phyloP scores from a whole-genome alignment of 306 rosid genomes.

The Senna siamea region DNA sequence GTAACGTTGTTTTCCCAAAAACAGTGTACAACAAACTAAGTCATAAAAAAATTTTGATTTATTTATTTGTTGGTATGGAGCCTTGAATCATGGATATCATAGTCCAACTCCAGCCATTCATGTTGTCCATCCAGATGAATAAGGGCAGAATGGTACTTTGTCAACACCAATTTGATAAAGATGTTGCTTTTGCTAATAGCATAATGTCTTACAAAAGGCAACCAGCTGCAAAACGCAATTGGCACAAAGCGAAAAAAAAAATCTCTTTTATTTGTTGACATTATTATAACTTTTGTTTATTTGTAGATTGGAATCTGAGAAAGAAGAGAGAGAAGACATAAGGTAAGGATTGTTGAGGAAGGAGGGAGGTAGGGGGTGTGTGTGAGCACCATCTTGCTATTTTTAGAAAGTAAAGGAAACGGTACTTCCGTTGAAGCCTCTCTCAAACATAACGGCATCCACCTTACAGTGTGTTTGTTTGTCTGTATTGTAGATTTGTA shows the following conservation, averaged over 20 bases:
- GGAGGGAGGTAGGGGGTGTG: neutral
- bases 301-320: neutral
- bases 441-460: neutral
- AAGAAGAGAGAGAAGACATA: too few species aligned
- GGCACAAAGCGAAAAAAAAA: neutral
- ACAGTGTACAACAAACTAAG: too few species aligned
- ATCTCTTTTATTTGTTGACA: neutral
- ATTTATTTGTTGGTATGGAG: too few species aligned
- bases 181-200: neutral
- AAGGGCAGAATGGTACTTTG: neutral
- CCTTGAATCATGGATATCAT: too few species aligned
- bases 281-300: too few species aligned
- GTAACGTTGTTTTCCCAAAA: neutral
- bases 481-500: too few species aligned
- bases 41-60: too few species aligned
- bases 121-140: too few species aligned
- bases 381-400: slow-evolving; percentile 44
- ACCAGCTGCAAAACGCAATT: neutral
- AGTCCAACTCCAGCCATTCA: too few species aligned
- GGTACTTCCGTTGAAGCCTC: slow-evolving; percentile 27
- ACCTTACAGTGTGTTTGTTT: neutral
- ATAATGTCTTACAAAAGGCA: neutral
- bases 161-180: neutral
- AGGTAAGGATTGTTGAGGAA: too few species aligned
- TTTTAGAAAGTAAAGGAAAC: slow-evolving; percentile 23